Evolutionary conservation across 2,329 filamentous ascomycete species (phyloP), one percentile per base, ranked within the genome.

Genomic region (Verticillium alfalfae): DNA sequence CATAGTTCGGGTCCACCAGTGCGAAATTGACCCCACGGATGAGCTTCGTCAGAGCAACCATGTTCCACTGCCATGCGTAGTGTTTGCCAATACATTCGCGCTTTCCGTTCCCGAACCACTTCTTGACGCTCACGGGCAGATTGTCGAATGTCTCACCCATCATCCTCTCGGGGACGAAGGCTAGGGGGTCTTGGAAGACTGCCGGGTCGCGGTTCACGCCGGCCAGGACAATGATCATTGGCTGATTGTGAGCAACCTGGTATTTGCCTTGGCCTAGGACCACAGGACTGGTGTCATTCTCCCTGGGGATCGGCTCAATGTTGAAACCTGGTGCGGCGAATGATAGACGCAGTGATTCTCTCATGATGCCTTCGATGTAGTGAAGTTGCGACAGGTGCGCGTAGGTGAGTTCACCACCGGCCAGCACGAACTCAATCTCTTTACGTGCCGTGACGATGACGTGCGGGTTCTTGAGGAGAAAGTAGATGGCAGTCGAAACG

Each of bases 251-350:
- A 4, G 79, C 73, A 15, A 83, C 66, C 67, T 80, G 72, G 68
- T 83, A 83, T 66, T 79, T 81, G 52, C 80, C 81, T 1, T 78
- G 78, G 0, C 66, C 79, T 0, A 83, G 70, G 3, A 81, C 73
- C 18, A 85, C 70, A 0, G 84, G 80, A 0, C 69, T 72, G 69
- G 75, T 78, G 65, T 78, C 73, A 6, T 71, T 70, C 2, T 75
- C 71, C 45, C 73, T 69, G 2, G 80, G 79, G 1, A 77, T 69
- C 0, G 77, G 77, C 71, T 83, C 81, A 60, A 83, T 79, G 72
- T 83, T 83, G 73, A 86, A 83, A 0, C 80, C 78, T 1, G 84
- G 83, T 0, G 84, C 82, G 0, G 83, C 78, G 37, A 79, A 81
- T 0, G 79, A 79, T 2, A 87, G 77, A 0, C 85, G 81, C 8